Base-by-base conservation (phyloP, 805 yeast species). In the Candida glaebosa region DNA sequence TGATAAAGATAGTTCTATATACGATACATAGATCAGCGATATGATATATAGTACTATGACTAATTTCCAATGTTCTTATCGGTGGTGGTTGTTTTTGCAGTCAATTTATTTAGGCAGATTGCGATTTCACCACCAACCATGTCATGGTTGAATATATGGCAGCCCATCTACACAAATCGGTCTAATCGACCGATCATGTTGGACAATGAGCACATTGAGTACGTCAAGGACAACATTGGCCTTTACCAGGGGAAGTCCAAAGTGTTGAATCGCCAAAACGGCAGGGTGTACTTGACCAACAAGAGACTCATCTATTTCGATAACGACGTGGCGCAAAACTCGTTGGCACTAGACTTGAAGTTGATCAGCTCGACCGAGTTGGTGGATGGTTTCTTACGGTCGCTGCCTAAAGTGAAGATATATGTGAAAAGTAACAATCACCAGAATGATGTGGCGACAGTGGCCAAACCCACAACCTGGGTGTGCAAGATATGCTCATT, bases 401-500 rank as follows among this genome's bases (percentile, higher is more conserved):
- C 89, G 4, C 84, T 93, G 9, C 88, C 97, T 0, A 87, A 89
- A 52, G 70, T 90, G n/a, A 77, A 65, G 47, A 40, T 63, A 9
- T 63, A 44, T 40, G 18, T 65, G 10, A 47, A 47, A 10, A 10
- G 10, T 22, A 10, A 6, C 10, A 6, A 7, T 6, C 9, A 22
- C 6, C 26, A 22, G 26, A 22, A 10, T 10, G 18, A 19, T 19
- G 14, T 28, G 18, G 19, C 30, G 22, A 12, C 42, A 14, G 39
- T 20, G n/a, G 45, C 30, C 9, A 31, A 12, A n/a, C 45, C 57
- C 14, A 32, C 47, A n/a, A 65, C 71, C 22, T 91, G 99, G 99
- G 73, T 75, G 1, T 91, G 99, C 58, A 83, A 84, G n/a, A 90
- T 93, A 3, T 91, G 99, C 60, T 78, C 79, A n/a, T 85, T 71